phyloP scores from a whole-genome alignment of 2,329 filamentous ascomycete genomes.

The Colletotrichum sp. region DNA sequence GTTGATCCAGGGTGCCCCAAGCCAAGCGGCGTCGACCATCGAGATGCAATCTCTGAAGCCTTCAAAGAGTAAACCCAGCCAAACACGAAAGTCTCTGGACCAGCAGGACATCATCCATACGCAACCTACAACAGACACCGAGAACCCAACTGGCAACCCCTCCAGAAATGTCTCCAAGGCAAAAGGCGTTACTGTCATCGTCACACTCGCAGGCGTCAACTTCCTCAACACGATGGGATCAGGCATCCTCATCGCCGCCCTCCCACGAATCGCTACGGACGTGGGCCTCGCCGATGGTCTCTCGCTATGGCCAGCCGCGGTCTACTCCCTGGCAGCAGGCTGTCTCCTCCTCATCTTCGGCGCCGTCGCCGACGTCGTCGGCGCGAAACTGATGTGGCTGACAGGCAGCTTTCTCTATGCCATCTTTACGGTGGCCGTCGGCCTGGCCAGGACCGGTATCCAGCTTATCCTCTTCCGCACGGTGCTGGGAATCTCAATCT shows the following conservation, averaged over 20 bases:
- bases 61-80: neutral
- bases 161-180: conserved; percentile 26
- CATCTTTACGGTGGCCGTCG: conserved; percentile 37
- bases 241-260: conserved; percentile 39
- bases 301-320: conserved; percentile 36
- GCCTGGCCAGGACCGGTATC: conserved; percentile 34
- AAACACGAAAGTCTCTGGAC: neutral
- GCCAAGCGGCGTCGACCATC: neutral
- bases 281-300: conserved; percentile 32
- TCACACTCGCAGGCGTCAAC: conserved; percentile 36
- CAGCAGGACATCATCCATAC: neutral
- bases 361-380: conserved; percentile 40
- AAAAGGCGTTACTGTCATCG: conserved; percentile 32
- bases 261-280: conserved; percentile 42
- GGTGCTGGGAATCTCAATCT: conserved; percentile 37
- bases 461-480: conserved; percentile 43
- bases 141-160: neutral
- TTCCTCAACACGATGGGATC: conserved; percentile 42
- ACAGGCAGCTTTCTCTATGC: conserved; percentile 36
- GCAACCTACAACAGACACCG: neutral
- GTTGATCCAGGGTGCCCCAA: neutral
- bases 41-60: neutral
- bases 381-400: conserved; percentile 37
- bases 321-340: conserved; percentile 31
- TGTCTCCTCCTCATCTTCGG: conserved; percentile 40